Evolutionary conservation across 768 basidiomycete genomes (phyloP).

Genomic region (Suillus lakei): DNA sequence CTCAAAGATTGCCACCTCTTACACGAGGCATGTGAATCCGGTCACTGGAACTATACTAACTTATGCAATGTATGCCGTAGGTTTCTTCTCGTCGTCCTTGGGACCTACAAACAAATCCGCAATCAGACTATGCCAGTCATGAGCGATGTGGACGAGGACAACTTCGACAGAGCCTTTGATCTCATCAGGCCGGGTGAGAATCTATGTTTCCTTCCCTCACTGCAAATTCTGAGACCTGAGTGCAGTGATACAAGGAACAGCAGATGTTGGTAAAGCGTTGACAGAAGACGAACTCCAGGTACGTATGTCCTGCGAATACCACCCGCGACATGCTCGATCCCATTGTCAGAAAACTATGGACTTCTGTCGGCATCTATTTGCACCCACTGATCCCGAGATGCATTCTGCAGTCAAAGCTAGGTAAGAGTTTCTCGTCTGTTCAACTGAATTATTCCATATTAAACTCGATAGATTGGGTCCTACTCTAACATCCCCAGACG

Average conservation of each 20-base stretch:
- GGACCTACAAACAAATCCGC: conserved; percentile 74
- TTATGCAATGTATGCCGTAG: neutral
- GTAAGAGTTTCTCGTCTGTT: neutral
- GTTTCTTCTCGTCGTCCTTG: conserved; percentile 73
- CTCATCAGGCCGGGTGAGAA: neutral
- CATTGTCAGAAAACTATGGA: neutral
- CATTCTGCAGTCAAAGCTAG: neutral
- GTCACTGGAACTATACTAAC: neutral
- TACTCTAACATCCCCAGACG: neutral
- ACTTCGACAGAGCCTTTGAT: neutral
- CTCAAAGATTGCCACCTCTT: conserved; percentile 57
- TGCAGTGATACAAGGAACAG: neutral
- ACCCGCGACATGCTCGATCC: neutral
- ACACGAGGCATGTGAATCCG: conserved; percentile 50
- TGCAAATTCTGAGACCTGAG: neutral
- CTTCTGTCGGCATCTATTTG: neutral
- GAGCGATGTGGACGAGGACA: neutral
- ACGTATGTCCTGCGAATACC: neutral
- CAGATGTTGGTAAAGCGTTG: neutral
- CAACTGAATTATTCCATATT: neutral
- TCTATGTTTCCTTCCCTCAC: neutral
- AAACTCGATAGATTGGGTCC: neutral
- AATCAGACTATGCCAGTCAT: conserved; percentile 54
- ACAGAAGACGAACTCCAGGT: conserved; percentile 2
- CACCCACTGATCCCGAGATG: neutral